These are phyloP conservation scores for Jasminum sambac DNA, from an alignment of 257 asterid genomes.

Conservation along the genomic window DNA sequence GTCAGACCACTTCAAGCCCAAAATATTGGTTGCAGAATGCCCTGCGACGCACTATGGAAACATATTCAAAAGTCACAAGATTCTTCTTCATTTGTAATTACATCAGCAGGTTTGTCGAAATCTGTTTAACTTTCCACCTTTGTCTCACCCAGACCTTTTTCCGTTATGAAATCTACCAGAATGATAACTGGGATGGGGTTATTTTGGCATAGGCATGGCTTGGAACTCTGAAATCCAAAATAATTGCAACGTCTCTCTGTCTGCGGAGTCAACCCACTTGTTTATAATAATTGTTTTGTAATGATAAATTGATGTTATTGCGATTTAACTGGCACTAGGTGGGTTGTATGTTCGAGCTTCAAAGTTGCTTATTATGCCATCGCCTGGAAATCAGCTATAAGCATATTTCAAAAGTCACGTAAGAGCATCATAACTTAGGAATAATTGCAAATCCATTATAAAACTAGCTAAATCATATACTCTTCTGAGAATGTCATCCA, in stretches of 20 bases:
- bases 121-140: neutral
- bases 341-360: neutral
- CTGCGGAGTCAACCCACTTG: neutral
- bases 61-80: slow-evolving; percentile 90
- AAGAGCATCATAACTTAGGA: neutral
- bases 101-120: slow-evolving; percentile 72
- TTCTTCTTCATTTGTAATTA: slow-evolving; percentile 97
- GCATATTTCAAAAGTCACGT: neutral
- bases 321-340: neutral
- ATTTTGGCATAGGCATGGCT: neutral
- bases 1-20: neutral
- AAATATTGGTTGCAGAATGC: slow-evolving; percentile 69
- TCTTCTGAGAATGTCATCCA: neutral
- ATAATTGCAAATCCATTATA: neutral
- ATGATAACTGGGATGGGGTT: neutral
- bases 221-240: neutral
- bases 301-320: neutral
- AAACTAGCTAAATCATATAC: neutral
- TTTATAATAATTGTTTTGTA: neutral
- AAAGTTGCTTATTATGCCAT: neutral
- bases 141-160: neutral
- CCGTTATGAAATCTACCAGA: neutral
- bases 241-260: neutral
- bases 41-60: slow-evolving; percentile 95
- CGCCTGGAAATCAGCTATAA: neutral